Evolutionary conservation across 2,329 filamentous ascomycete genomes (phyloP).

Genomic region (Fusarium sp.): DNA sequence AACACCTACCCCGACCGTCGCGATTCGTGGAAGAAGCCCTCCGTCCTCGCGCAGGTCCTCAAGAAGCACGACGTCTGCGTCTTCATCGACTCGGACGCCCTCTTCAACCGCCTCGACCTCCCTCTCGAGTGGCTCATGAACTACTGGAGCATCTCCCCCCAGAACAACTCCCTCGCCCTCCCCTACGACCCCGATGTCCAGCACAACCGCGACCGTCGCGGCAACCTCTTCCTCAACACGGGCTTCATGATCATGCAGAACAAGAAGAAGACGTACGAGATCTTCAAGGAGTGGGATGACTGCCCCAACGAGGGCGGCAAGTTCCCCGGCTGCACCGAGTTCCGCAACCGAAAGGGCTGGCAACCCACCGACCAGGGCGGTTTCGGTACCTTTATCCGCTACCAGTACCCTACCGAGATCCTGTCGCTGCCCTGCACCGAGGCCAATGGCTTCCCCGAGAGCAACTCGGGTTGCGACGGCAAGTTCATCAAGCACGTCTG

Average conservation of each 20-base stretch:
- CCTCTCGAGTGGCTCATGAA: constrained; percentile 62
- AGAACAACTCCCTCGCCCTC: constrained; percentile 56
- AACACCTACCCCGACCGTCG: constrained; percentile 53
- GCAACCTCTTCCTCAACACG: constrained; percentile 60
- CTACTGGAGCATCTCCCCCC: constrained; percentile 56
- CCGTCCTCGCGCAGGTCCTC: constrained; percentile 55
- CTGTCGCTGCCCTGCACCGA: constrained; percentile 54
- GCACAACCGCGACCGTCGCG: constrained; percentile 55
- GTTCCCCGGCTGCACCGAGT: constrained; percentile 53
- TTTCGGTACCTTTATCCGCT: constrained; percentile 57
- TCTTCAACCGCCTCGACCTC: constrained; percentile 56
- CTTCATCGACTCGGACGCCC: constrained; percentile 58
- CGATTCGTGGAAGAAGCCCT: constrained; percentile 59
- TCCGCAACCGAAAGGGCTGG: constrained; percentile 50
- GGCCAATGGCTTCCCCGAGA: constrained; percentile 57
- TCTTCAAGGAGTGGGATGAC: constrained; percentile 61
- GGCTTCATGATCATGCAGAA: constrained; percentile 67
- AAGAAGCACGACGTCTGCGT: constrained; percentile 56
- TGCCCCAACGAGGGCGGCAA: constrained; percentile 54
- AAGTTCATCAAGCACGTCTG: constrained; percentile 58
- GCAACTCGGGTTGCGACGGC: constrained; percentile 52
- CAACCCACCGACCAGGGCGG: constrained; percentile 57
- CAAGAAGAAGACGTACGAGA: constrained; percentile 58
- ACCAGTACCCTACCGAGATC: constrained; percentile 55
- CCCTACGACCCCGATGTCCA: constrained; percentile 53